Conservation (phyloP, 306 rosid species). For the Glycine soja region DNA sequence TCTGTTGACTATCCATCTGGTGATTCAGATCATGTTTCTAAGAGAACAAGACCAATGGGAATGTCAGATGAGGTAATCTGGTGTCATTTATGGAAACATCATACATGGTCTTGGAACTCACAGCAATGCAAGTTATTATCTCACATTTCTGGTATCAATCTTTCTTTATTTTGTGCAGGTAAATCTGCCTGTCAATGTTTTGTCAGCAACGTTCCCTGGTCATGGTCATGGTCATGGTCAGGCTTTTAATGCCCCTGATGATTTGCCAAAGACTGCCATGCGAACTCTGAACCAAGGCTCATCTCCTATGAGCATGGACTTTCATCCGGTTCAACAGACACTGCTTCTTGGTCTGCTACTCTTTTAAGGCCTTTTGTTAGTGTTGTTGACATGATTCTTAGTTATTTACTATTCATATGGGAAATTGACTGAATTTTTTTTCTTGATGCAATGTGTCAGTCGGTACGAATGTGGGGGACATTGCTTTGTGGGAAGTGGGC, state of each 20-base stretch:
- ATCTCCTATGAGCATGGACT: constrained; percentile 99
- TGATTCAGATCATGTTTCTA: constrained; percentile 88
- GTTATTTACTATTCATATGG: constrained; percentile 32
- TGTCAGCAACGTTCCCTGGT: constrained; percentile 74
- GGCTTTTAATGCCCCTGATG: constrained; percentile 83
- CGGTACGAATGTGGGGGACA: constrained; percentile 91
- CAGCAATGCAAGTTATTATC: too few relatives aligned
- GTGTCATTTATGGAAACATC: constrained; percentile 31
- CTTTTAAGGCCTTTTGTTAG: constrained; percentile 16
- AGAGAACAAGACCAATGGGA: constrained; percentile 88
- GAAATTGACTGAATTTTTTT: constrained; percentile 29
- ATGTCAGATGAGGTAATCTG: constrained; percentile 73
- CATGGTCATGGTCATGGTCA: constrained; percentile 70
- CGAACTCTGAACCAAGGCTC: constrained; percentile 92
- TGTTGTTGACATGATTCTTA: constrained; percentile 37
- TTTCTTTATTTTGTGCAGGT: constrained; percentile 60
- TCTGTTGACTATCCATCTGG: constrained; percentile 90
- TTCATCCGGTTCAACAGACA: constrained; percentile 90
- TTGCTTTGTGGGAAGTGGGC: constrained; percentile 95
- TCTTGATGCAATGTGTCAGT: constrained; percentile 58
- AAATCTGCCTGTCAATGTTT: constrained; percentile 80
- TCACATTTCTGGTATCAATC: constrained; percentile 17
- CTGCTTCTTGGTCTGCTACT: constrained; percentile 79
- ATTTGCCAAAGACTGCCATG: constrained; percentile 77
- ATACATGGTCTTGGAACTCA: background rate